A percentile compares a stretch with the other conserved stretches of the same genome.
Evolutionary conservation across 2,329 filamentous ascomycete genomes (phyloP).

Genomic region (Ophiostoma quercus): DNA sequence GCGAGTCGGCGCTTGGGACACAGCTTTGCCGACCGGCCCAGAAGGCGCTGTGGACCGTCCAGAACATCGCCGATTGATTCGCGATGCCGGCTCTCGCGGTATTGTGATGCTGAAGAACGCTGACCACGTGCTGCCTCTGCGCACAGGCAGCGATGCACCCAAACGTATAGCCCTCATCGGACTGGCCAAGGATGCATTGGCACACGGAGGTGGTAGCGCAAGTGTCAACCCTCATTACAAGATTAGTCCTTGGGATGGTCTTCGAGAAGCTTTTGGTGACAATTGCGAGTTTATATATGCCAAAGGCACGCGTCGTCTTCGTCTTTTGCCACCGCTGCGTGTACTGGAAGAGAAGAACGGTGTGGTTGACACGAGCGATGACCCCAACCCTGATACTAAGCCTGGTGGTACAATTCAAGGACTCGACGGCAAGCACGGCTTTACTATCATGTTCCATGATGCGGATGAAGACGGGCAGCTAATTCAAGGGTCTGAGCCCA

Average conservation of each 20-base stretch:
- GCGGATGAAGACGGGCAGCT: not conserved
- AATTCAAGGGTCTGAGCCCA: not conserved
- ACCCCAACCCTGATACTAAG: slow-evolving; percentile 3
- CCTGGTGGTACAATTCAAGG: not conserved
- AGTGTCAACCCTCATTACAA: slow-evolving; percentile 65
- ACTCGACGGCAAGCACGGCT: slow-evolving; percentile 1
- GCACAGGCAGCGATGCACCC: not conserved
- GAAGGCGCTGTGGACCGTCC: not conserved
- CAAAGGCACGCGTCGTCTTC: not conserved
- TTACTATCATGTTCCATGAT: not conserved
- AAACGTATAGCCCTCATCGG: not conserved
- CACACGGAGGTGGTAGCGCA: slow-evolving; percentile 62
- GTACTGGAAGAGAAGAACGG: not conserved
- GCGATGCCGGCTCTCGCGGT: slow-evolving; percentile 56
- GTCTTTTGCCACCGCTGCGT: not conserved
- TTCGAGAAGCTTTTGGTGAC: slow-evolving; percentile 46
- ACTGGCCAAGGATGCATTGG: slow-evolving; percentile 30
- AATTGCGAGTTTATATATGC: not conserved
- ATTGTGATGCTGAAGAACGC: slow-evolving; percentile 61
- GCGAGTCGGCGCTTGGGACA: slow-evolving; percentile 13
- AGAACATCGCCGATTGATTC: slow-evolving; percentile 57
- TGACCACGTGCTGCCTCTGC: slow-evolving; percentile 52
- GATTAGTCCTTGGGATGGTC: slow-evolving; percentile 58
- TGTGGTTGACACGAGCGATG: not conserved
- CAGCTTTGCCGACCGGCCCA: not conserved